These are phyloP conservation scores for Pichia sp. DNA, from an alignment of 1,139 yeast genomes.

Conservation along the genomic window DNA sequence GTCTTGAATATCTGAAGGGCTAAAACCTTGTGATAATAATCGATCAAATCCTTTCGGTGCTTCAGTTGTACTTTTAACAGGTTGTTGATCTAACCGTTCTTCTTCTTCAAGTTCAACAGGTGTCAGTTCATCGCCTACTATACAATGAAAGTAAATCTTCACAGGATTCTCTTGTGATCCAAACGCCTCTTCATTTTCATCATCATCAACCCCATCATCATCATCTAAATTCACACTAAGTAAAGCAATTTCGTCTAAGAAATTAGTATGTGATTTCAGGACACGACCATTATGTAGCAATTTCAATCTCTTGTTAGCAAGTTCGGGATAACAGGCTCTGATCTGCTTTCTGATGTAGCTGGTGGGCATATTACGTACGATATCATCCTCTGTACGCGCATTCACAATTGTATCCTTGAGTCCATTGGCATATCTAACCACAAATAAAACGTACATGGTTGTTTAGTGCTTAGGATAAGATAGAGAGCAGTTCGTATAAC, in stretches of 20 bases:
- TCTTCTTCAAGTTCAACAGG: constrained; percentile 58
- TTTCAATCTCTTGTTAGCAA: constrained; percentile 50
- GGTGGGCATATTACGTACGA: constrained; percentile 34
- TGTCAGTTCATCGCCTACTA: constrained; percentile 65
- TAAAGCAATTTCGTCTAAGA: constrained; percentile 42
- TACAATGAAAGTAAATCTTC: constrained; percentile 64
- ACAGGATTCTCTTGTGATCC: constrained; percentile 9
- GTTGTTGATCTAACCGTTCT: constrained; percentile 51
- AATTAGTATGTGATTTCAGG: constrained; percentile 52
- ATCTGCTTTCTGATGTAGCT: constrained; percentile 41
- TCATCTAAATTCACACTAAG: constrained; percentile 5
- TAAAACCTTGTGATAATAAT: constrained; percentile 73
- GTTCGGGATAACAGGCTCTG: constrained; percentile 31
- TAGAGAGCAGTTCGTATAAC: too few species aligned
- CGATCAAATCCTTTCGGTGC: constrained; percentile 85
- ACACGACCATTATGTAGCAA: constrained; percentile 73
- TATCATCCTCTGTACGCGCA: constrained; percentile 19
- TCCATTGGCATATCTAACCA: constrained; percentile 47
- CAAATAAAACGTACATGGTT: constrained; percentile 28
- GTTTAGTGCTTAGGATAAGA: neutral
- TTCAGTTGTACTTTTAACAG: constrained; percentile 49
- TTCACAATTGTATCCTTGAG: constrained; percentile 37
- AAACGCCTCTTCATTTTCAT: neutral
- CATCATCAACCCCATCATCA: constrained; percentile 9
- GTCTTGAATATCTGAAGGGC: constrained; percentile 65